phyloP scores from a whole-genome alignment of 1,284 basidiomycete species.

The Pholiota adiposa region DNA sequence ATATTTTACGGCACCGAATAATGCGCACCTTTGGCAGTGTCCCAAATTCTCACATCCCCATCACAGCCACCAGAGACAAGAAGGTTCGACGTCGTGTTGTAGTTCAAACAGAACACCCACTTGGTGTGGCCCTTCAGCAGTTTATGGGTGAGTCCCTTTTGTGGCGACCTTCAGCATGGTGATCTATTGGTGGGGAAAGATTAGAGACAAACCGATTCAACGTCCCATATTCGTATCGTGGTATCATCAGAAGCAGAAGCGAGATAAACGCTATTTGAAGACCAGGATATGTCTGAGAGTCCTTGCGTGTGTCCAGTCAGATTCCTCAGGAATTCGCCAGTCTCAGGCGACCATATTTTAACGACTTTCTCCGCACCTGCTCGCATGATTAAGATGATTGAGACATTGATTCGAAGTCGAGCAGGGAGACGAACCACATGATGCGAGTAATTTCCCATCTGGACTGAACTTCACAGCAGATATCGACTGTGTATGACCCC shows the following conservation, averaged over 20 bases:
- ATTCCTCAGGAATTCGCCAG: constrained; percentile 77
- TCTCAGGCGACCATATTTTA: constrained; percentile 82
- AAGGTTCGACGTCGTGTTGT: constrained; percentile 85
- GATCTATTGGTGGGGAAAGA: constrained; percentile 1
- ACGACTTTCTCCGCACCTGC: constrained; percentile 76
- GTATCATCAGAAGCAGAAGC: constrained; percentile 92
- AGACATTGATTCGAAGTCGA: constrained; percentile 8
- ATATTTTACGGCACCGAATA: background rate
- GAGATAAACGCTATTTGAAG: constrained; percentile 78
- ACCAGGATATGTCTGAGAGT: constrained; percentile 89
- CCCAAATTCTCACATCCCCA: constrained; percentile 93
- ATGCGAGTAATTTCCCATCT: constrained; percentile 79
- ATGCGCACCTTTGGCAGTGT: constrained; percentile 71
- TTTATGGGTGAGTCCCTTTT: constrained; percentile 69
- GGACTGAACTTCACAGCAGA: constrained; percentile 87
- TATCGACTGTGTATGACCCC: constrained; percentile 77
- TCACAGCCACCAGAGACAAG: constrained; percentile 93
- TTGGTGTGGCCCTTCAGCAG: constrained; percentile 82
- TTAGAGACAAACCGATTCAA: constrained; percentile 57
- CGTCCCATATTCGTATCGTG: constrained; percentile 85
- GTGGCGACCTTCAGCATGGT: constrained; percentile 12
- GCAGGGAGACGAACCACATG: constrained; percentile 60
- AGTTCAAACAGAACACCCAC: constrained; percentile 91
- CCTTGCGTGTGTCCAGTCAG: constrained; percentile 79
- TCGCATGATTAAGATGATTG: background rate